Base-by-base conservation (phyloP, 2,329 filamentous ascomycete genomes). In the Arthrobotrys pseudoclavata region DNA sequence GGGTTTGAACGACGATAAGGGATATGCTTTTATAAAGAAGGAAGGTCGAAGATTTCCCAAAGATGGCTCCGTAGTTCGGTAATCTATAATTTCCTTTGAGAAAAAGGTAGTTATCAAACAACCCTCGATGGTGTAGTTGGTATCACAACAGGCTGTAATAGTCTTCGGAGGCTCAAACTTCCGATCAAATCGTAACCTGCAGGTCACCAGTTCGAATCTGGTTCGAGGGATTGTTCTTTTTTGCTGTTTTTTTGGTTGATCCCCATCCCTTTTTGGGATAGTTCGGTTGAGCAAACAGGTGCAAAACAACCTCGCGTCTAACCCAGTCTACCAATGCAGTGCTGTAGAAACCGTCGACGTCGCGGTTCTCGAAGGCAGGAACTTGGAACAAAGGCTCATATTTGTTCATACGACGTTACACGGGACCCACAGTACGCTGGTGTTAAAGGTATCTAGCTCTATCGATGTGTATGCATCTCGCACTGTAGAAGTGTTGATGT, bases 141-240 rank as follows among this genome's bases (percentile, higher is more conserved):
- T 76, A 76, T 76, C 72, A 76, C 72, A 76, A 76, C 72, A 76
- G 72, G 72, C 72, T 76, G 72, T 76, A 76, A 76, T 66, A 69
- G 72, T 76, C 72, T 76, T 76, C 60, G 45, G 72, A 70, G 67
- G 69, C 64, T 50, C 61, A 60, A 57, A 57, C 55, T 60, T 60
- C 69, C 55, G 52, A 62, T 60, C 61, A 70, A 31, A 64, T 76
- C 57, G 72, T 76, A 76, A 76, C 72, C 72, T 76, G 72, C 72
- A 76, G 72, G 72, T 76, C 72, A 76, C 72, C 72, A 76, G 72
- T 76, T 76, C 72, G 72, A 76, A 76, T 76, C 72, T 76, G 72
- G 72, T 76, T 76, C 72, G 72, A 76, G 72, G 72, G 72, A 76
- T 53, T 50, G 22, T 37, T 53, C 45, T 62, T 70, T 76, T 76